Evolutionary conservation across 352 stramenopile genomes (phyloP).

Genomic region (Phytopythium ostracodes): DNA sequence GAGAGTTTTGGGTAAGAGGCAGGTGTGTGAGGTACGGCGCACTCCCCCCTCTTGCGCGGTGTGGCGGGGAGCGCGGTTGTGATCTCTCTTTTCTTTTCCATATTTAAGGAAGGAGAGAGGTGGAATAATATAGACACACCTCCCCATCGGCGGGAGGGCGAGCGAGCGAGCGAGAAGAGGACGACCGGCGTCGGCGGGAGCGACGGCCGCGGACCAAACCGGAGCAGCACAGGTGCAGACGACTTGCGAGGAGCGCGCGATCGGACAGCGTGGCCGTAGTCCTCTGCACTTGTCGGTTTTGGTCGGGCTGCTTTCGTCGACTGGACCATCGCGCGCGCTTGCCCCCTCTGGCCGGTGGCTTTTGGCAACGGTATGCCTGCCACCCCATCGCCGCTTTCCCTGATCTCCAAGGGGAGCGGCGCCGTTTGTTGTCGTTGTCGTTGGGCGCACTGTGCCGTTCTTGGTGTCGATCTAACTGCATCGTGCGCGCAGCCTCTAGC

Average conservation of each 20-base stretch:
- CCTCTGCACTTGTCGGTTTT: neutral
- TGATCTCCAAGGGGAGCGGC: slow-evolving; percentile 1
- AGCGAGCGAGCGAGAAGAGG: slow-evolving; percentile 6
- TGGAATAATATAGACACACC: slow-evolving; percentile 11
- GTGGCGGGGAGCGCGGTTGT: neutral
- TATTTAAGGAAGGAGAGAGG: slow-evolving; percentile 7
- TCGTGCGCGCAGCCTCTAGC: neutral
- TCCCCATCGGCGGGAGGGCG: slow-evolving; percentile 8
- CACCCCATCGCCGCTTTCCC: slow-evolving; percentile 2
- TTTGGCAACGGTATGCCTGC: neutral
- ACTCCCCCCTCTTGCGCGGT: slow-evolving; percentile 3
- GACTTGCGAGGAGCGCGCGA: no score
- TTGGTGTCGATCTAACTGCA: neutral
- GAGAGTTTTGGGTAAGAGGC: slow-evolving; percentile 1
- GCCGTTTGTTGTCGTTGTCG: neutral
- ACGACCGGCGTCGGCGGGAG: slow-evolving; percentile 1
- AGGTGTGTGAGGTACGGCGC: slow-evolving; percentile 7
- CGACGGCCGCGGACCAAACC: slow-evolving; percentile 6
- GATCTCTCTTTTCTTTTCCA: slow-evolving; percentile 6
- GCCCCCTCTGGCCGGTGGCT: neutral
- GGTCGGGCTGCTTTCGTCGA: slow-evolving; percentile 1
- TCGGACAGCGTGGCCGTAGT: neutral
- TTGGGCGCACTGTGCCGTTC: neutral
- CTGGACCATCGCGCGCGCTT: neutral
- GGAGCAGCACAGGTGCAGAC: neutral